Evolutionary conservation across 1,139 yeast genomes (phyloP), one percentile per base, ranked within the genome.

Genomic region (Saccharomyces hybrid): DNA sequence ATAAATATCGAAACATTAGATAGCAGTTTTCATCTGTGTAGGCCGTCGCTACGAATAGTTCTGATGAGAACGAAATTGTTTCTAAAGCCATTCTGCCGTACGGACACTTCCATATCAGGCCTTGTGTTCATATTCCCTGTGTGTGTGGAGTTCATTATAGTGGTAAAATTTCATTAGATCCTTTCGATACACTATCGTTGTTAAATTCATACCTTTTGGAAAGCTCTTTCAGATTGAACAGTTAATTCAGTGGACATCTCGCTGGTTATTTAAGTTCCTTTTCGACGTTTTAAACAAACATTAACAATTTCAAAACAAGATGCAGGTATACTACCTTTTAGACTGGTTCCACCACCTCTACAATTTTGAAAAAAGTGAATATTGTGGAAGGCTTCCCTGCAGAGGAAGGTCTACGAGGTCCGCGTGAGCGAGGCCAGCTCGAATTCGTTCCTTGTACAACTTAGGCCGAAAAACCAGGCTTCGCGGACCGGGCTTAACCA

Each of bases 171-270:
- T 16, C 19, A 27, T 29, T 31, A 41, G 29, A 50, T 16, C 16
- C 49, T n/a, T 23, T 9, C 27, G 16, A 23, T 27, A 46, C 28
- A 14, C 29, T 31, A 26, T 47, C 44, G 32, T 47, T 29, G 11
- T 48, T n/a, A 27, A 5, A 38, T 55, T 80, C 95, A 77, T 83
- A 88, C 95, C 95, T 93, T 95, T 87, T 93, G 99, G 97, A 86
- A 93, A 88, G 99, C 99, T 83, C 96, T 93, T 86, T 19, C 23
- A 19, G 23, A 19, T 19, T 19, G 23, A 19, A 19, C 23, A 19
- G 23, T 19, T 19, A 19, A 90, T 87, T 93, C 99, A 80, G 98
- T 88, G 78, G 98, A 95, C 98, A 93, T 93, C 82, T 81, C 81
- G 70, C 60, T 62, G 59, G 66, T 60, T 66, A 63, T 64, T 61